Conservation (phyloP, 1,284 basidiomycete genomes). For the Tausonia pullulans region DNA sequence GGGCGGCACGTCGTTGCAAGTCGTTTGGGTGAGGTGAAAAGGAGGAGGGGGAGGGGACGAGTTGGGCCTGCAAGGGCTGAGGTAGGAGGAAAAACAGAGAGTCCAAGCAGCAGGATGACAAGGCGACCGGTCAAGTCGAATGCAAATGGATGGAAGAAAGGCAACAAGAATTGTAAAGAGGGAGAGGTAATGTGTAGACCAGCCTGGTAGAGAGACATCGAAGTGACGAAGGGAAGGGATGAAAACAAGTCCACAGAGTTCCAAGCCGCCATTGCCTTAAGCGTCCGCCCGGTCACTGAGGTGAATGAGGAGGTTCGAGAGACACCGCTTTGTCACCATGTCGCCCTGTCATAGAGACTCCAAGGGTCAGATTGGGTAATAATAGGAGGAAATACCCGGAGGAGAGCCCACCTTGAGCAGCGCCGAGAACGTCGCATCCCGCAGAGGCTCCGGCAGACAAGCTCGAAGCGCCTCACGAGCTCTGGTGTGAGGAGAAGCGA, state of each 20-base stretch:
- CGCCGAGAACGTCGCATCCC: constrained; percentile 85
- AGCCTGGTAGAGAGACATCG: neutral
- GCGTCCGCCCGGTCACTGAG: constrained; percentile 41
- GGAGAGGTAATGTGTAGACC: neutral
- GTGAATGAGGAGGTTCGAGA: constrained; percentile 89
- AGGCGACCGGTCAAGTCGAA: neutral
- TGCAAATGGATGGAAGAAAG: neutral
- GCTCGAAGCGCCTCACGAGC: constrained; percentile 92
- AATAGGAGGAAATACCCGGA: neutral
- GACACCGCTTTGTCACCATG: constrained; percentile 90
- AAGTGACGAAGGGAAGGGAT: neutral
- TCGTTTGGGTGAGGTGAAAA: too few relatives aligned
- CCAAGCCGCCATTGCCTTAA: too few relatives aligned
- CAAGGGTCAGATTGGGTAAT: neutral
- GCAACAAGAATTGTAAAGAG: neutral
- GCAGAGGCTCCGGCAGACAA: constrained; percentile 90
- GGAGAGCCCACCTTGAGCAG: constrained; percentile 59
- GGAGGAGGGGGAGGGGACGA: too few relatives aligned
- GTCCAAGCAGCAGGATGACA: too few relatives aligned
- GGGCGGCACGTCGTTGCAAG: too few relatives aligned
- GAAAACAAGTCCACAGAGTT: neutral
- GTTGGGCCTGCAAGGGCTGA: too few relatives aligned
- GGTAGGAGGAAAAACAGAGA: too few relatives aligned
- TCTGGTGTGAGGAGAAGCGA: constrained; percentile 36
- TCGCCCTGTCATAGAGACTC: constrained; percentile 52